Evolutionary conservation across 495 filamentous ascomycete genomes (phyloP).

Genomic region (Hyaloscypha variabilis): DNA sequence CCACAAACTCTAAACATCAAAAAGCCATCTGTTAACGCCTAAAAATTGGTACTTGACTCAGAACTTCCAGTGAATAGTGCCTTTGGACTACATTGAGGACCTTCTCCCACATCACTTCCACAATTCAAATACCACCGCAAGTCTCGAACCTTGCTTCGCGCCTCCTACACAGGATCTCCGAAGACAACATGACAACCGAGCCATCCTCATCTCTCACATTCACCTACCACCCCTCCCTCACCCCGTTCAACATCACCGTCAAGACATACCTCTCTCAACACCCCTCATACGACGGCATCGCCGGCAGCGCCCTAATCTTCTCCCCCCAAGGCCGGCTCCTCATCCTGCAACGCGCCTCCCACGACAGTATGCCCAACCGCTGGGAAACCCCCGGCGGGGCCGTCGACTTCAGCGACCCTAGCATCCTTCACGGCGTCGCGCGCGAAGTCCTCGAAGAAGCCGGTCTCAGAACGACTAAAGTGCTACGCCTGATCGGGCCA

Average conservation of each 20-base stretch:
- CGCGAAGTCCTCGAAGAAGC: slow-evolving; percentile 40
- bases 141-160: neutral
- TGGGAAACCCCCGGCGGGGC: slow-evolving; percentile 41
- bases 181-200: neutral
- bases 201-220: slow-evolving; percentile 3
- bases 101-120: too few relatives aligned
- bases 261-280: neutral
- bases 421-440: slow-evolving; percentile 33
- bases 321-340: slow-evolving; percentile 21
- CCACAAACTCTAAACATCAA: too few relatives aligned
- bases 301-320: neutral
- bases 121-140: too few relatives aligned
- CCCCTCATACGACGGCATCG: neutral
- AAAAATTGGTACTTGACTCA: too few relatives aligned
- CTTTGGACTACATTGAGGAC: too few relatives aligned
- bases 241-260: neutral
- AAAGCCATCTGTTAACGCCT: too few relatives aligned
- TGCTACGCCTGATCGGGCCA: slow-evolving; percentile 29
- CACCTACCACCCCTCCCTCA: slow-evolving; percentile 4
- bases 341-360: slow-evolving; percentile 35
- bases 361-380: slow-evolving; percentile 33
- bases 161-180: neutral
- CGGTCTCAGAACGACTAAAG: slow-evolving; percentile 26
- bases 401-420: slow-evolving; percentile 34
- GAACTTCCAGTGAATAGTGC: too few relatives aligned